phyloP scores from a whole-genome alignment of 352 stramenopile genomes.

The Elongisporangium prolatum region DNA sequence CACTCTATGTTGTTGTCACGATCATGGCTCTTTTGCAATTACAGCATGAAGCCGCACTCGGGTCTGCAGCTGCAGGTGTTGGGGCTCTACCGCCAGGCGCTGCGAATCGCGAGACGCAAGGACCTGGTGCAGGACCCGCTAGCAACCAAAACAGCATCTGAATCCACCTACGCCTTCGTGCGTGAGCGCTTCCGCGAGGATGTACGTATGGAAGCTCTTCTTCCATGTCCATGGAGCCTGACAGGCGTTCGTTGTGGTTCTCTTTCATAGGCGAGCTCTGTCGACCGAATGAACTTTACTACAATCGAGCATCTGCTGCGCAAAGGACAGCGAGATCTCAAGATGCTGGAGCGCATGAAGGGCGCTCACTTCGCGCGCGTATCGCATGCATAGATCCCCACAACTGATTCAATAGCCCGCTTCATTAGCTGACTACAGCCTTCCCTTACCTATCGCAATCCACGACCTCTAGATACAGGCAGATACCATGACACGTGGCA shows the following conservation, averaged over 20 bases:
- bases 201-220: conserved; percentile 32
- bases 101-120: conserved; percentile 56
- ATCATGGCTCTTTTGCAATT: background rate
- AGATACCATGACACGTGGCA: too few species aligned
- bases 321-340: conserved; percentile 80
- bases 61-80: conserved; percentile 79
- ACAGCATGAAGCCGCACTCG: conserved; percentile 37
- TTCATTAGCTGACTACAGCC: too few species aligned
- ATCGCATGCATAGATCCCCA: conserved; percentile 5
- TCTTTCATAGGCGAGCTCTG: conserved; percentile 33
- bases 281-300: conserved; percentile 69
- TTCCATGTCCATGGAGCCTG: background rate
- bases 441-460: too few species aligned
- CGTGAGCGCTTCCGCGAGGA: conserved; percentile 75
- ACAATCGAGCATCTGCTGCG: conserved; percentile 84
- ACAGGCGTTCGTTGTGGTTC: background rate
- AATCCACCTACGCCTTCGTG: conserved; percentile 44
- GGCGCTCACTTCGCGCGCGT: conserved; percentile 47
- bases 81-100: conserved; percentile 57
- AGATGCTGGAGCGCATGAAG: conserved; percentile 73
- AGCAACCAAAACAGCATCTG: conserved; percentile 9
- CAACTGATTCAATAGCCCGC: background rate
- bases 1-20: background rate
- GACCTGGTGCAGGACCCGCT: conserved; percentile 20
- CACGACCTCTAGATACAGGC: too few species aligned